phyloP scores from a whole-genome alignment of 768 basidiomycete genomes.

The Kwoniella europaea region DNA sequence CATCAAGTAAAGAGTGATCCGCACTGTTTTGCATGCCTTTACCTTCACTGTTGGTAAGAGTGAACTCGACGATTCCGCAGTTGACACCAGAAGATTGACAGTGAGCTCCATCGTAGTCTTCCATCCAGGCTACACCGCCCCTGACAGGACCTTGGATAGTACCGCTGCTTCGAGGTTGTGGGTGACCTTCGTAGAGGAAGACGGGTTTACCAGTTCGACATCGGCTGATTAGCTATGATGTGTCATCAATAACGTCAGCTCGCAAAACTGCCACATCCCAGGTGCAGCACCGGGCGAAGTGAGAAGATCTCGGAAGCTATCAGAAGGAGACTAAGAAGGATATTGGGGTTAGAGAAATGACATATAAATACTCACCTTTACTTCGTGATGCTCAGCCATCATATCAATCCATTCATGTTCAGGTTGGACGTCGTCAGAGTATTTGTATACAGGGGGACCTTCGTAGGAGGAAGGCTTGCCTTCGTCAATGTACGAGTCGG shows the following conservation, averaged over 20 bases:
- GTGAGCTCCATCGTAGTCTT: slow-evolving; percentile 9
- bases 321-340: too few species aligned
- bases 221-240: slow-evolving; percentile 31
- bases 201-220: slow-evolving; percentile 31
- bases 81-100: slow-evolving; percentile 32
- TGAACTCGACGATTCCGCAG: slow-evolving; percentile 37
- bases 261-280: background rate
- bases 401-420: slow-evolving; percentile 10
- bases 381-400: slow-evolving; percentile 6
- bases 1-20: slow-evolving; percentile 31
- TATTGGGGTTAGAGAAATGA: background rate
- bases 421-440: slow-evolving; percentile 18
- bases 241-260: background rate
- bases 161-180: slow-evolving; percentile 2
- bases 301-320: too few species aligned
- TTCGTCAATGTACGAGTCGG: background rate
- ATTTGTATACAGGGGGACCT: background rate
- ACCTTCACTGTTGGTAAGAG: slow-evolving; percentile 22
- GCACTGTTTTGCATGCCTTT: slow-evolving; percentile 16
- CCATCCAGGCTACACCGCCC: slow-evolving; percentile 34
- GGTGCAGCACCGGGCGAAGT: background rate
- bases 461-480: background rate
- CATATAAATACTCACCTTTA: background rate
- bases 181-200: slow-evolving; percentile 22
- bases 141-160: slow-evolving; percentile 25